Evolutionary conservation across 202 grass and related monocot species (phyloP), one percentile per base, ranked within the genome.

Genomic region (Sporobolus alterniflorus): DNA sequence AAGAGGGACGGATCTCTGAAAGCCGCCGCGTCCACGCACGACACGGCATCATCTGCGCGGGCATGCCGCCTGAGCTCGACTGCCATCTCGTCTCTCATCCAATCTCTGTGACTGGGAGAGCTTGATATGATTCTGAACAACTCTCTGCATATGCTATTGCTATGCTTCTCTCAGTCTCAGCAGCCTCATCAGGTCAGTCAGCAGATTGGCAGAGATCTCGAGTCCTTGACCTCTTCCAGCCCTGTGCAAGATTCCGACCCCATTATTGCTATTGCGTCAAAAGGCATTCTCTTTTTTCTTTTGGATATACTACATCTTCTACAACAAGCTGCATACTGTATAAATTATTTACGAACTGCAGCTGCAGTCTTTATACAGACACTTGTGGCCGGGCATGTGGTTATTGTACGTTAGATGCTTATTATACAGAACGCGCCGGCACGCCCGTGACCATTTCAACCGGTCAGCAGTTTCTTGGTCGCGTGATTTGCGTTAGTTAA

Each of bases 391-490:
- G n/a, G n/a, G n/a, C n/a, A n/a, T n/a, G n/a, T n/a, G n/a, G n/a
- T n/a, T n/a, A n/a, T n/a, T n/a, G n/a, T n/a, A n/a, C n/a, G n/a
- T n/a, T n/a, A n/a, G n/a, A 74, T 36, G 74, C 60, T 69, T 90
- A 86, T 69, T 82, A 39, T 86, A 89, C 63, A 26, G 21, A 41
- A 15, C 33, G 64, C 48, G 77, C 77, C 77, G 46, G 76, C 77
- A 65, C 78, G 65, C 14, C 66, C 56, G 82, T 90, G 88, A 90
- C 88, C 79, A 52, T 79, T 78, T 86, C 80, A 87, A 40, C 31
- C 73, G 39, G 0, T 59, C 24, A 13, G 30, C 69, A 43, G 28
- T 34, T 57, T 32, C 61, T 75, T 49, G n/a, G n/a, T 47, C 21
- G 50, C 29, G 61, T 55, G 62, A 63, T 13, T 64, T 16, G 78